phyloP scores from a whole-genome alignment of 495 filamentous ascomycete genomes.

The Alectoria sarmentosa region DNA sequence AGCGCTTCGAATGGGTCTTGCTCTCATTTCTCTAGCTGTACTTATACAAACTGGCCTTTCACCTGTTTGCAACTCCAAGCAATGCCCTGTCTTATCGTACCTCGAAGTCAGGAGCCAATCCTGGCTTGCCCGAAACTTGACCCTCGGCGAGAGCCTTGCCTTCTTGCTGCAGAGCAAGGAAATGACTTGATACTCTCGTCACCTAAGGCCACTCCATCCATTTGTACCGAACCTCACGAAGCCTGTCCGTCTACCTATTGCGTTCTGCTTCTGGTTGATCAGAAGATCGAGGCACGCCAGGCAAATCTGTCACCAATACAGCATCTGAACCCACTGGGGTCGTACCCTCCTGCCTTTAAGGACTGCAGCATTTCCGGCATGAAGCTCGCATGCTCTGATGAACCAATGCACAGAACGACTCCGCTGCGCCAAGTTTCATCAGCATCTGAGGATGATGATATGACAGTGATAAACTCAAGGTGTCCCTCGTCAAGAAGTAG shows the following conservation, averaged over 20 bases:
- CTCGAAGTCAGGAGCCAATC: background rate
- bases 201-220: background rate
- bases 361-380: background rate
- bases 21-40: background rate
- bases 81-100: background rate
- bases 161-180: background rate
- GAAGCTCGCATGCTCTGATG: background rate
- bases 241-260: constrained; percentile 2
- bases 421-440: constrained; percentile 4
- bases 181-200: constrained; percentile 2
- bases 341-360: background rate
- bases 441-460: constrained; percentile 7
- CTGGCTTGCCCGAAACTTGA: background rate
- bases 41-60: background rate
- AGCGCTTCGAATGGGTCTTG: background rate
- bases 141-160: background rate
- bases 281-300: constrained; percentile 2
- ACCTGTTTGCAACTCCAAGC: background rate
- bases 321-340: background rate
- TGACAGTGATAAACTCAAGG: background rate
- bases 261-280: constrained; percentile 8
- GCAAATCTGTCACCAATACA: background rate
- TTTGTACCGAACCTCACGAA: background rate
- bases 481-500: constrained; percentile 10
- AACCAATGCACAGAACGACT: background rate